Conservation (phyloP, 106 monocot species). For the Phalaenopsis aphrodite region DNA sequence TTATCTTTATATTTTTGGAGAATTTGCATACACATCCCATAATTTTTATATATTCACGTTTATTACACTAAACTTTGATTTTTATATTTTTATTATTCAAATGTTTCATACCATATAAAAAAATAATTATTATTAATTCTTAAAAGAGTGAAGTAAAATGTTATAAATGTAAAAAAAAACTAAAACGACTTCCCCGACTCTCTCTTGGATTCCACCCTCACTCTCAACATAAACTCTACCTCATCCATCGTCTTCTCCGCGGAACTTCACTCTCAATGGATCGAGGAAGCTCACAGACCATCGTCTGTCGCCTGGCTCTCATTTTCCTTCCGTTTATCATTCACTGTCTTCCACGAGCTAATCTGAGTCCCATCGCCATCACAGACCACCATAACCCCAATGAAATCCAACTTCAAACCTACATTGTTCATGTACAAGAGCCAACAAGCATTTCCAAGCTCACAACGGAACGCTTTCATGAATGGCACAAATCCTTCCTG, state of each 20-base stretch:
- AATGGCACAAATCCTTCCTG: constrained; percentile 14
- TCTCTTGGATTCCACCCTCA: background rate
- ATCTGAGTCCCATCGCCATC: background rate
- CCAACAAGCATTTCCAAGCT: background rate
- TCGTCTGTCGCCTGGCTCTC: background rate
- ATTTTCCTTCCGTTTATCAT: background rate
- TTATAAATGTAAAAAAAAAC: too few species aligned
- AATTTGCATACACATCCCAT: too few species aligned
- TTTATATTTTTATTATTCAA: too few species aligned
- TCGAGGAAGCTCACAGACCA: background rate
- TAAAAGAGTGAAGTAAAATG: too few species aligned
- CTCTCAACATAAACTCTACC: background rate
- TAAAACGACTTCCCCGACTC: too few species aligned
- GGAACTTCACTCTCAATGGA: background rate
- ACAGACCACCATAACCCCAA: background rate
- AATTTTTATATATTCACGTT: too few species aligned
- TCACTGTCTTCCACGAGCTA: background rate
- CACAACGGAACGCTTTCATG: background rate
- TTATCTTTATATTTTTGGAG: too few species aligned
- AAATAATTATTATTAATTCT: too few species aligned
- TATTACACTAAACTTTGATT: too few species aligned
- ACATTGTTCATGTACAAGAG: constrained; percentile 16
- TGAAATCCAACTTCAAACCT: background rate
- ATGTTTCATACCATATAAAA: too few species aligned
- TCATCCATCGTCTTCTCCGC: background rate